These are phyloP conservation scores for Chlorella vulgaris DNA, from an alignment of 139 green algal species.

Conservation along the genomic window DNA sequence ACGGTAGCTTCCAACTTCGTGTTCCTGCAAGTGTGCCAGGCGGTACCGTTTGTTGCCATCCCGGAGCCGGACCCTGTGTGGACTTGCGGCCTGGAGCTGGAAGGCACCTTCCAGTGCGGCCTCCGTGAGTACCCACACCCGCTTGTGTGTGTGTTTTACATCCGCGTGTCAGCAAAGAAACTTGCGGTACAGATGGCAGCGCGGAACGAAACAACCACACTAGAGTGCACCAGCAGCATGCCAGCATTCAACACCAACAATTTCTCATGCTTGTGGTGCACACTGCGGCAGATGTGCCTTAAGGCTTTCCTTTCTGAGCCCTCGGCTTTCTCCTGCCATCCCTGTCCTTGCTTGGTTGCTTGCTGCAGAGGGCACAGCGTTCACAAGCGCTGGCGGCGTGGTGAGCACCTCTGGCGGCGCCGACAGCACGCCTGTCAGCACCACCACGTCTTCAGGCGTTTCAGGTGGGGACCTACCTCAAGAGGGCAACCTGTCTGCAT, in stretches of 20 bases:
- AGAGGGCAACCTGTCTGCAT: no score
- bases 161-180: not conserved
- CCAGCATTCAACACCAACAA: no score
- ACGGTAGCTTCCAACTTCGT: constrained; percentile 18
- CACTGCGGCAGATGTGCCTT: no score
- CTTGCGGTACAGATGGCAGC: no score
- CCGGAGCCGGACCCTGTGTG: constrained; percentile 14
- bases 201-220: no score
- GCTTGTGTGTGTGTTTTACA: not conserved
- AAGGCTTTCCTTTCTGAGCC: no score
- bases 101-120: constrained; percentile 35
- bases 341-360: no score
- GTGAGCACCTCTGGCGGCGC: not conserved
- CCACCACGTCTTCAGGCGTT: not conserved
- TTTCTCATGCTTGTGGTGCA: no score
- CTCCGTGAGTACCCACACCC: not conserved
- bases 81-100: constrained; percentile 36
- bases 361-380: constrained; percentile 11
- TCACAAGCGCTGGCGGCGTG: not conserved
- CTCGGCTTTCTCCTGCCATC: no score
- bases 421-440: not conserved
- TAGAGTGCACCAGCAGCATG: no score
- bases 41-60: not conserved
- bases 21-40: constrained; percentile 14
- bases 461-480: not conserved